These are phyloP conservation scores for Malbranchea cinnamomea DNA, from an alignment of 2,329 filamentous ascomycete genomes.

Conservation along the genomic window DNA sequence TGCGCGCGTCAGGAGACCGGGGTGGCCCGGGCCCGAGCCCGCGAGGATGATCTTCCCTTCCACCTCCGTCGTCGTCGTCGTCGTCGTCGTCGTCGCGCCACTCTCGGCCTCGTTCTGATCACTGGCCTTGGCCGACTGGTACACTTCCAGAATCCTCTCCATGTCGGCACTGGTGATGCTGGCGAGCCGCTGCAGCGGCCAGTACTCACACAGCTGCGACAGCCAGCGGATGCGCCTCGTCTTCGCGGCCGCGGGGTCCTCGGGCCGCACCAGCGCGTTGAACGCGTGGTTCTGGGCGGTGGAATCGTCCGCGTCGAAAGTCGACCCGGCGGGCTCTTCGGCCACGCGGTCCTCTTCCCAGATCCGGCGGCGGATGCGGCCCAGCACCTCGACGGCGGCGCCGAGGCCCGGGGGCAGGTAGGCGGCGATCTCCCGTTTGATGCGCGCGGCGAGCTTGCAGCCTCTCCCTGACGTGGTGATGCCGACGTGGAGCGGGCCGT, in stretches of 20 bases:
- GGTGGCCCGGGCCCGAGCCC: constrained; percentile 83
- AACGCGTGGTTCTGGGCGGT: constrained; percentile 58
- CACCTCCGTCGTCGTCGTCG: constrained; percentile 12
- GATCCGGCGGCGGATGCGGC: constrained; percentile 54
- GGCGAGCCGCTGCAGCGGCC: constrained; percentile 74
- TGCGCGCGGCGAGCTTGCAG: constrained; percentile 81
- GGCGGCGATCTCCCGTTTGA: constrained; percentile 75
- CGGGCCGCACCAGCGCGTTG: constrained; percentile 59
- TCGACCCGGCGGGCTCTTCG: constrained; percentile 27
- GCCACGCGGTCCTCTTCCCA: constrained; percentile 55
- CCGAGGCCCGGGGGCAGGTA: constrained; percentile 64
- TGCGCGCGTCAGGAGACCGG: constrained; percentile 67
- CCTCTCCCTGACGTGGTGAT: constrained; percentile 91
- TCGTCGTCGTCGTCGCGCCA: constrained; percentile 4
- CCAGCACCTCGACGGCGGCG: constrained; percentile 59
- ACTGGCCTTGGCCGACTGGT: constrained; percentile 30
- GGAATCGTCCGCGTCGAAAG: constrained; percentile 31
- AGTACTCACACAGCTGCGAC: constrained; percentile 94
- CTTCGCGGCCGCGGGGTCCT: constrained; percentile 59
- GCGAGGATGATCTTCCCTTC: constrained; percentile 69
- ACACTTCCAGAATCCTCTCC: constrained; percentile 58
- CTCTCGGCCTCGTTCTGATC: no score
- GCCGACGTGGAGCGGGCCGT: constrained; percentile 85
- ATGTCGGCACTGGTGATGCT: constrained; percentile 68
- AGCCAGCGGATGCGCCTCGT: constrained; percentile 83